Base-by-base conservation (phyloP, 306 rosid species). In the Parietaria judaica region DNA sequence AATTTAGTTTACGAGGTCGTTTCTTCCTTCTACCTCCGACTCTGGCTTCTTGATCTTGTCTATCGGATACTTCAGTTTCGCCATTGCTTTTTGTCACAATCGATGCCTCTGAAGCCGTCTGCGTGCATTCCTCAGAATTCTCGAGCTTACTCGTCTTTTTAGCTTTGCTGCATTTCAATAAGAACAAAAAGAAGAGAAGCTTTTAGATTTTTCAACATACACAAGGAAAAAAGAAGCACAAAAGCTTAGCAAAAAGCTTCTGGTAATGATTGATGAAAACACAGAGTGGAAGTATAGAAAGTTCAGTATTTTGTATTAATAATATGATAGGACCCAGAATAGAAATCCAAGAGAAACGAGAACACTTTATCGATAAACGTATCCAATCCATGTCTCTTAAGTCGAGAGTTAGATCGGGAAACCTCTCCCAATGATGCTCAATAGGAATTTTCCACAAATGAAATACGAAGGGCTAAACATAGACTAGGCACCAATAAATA, bases 131-230 rank as follows among this genome's bases (percentile, higher is more conserved):
- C 54, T 58, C 67, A 9, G 36, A 60, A 69, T 74, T 78, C 72
- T 59, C 74, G 13, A 74, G 55, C 46, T 58, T 81, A 11, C 1
- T 65, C 71, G 69, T 78, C 77, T 65, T 78, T 13, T 54, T 44
- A 77, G 31, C 54, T 65, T 61, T 61, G 55, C 96, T 91, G 86
- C 78, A 81, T 64, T 55, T 56, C 63, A 63, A 8, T 15, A 68
- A 62, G 15, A 47, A 43, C 35, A 41, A 41, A 41, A 41, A 41
- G 9, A 41, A 41, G 45, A 23, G 31, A 23, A 23, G 31, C 31
- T 23, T 23, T 23, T 23, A 23, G 31, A 23, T 23, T 23, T 23
- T 23, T 23, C 31, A 23, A 23, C 50, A 31, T 51, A 44, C 31
- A 59, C 65, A 35, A 38, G 38, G 10, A 16, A 23, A 17, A 44